Base-by-base conservation (phyloP, 805 yeast species). In the Candida multigemmis region DNA sequence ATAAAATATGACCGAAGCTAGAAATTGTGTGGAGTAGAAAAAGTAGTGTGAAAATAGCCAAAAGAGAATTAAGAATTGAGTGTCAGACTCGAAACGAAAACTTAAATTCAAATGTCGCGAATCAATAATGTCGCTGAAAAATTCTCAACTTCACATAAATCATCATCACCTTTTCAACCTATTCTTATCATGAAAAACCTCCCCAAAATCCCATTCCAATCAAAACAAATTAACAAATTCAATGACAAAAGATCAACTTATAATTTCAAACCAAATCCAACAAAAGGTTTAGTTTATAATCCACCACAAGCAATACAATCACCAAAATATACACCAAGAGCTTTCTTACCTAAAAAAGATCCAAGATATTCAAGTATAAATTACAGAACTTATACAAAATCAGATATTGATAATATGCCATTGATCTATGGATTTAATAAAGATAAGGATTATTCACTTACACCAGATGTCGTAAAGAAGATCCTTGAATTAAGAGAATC, bases 211-310 rank as follows among this genome's bases (percentile, higher is more conserved):
- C 60, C 63, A 11, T 48, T 39, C 34, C 56, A 57, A 28, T 42
- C 59, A 9, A 48, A 49, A 23, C 79, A 81, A 16, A 63, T 29
- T 16, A 61, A 77, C 31, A 62, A 66, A 36, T 81, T 61, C 56
- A 78, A 81, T 48, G 65, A 73, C 6, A 56, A 55, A 21, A 60
- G 74, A 31, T 79, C 89, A 13, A 77, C 84, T 6, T 69, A 65
- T 40, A 81, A 77, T 46, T 74, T 79, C 49, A 68, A 69, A 38
- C 67, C 68, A 2, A 48, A 59, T 27, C 56, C 68, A 12, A 71
- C 77, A 1, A 58, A 65, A 14, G 89, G 89, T 4, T 53, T 82
- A 15, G 70, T 74, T 21, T 46, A 53, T 35, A 68, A 84, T 22
- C 86, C 85, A 14, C 70, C 87, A 3, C 68, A 80, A 9, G 40